These are phyloP conservation scores for Dimargaris xerosporica DNA, from an alignment of 192 early-diverging fungal species.

Conservation along the genomic window DNA sequence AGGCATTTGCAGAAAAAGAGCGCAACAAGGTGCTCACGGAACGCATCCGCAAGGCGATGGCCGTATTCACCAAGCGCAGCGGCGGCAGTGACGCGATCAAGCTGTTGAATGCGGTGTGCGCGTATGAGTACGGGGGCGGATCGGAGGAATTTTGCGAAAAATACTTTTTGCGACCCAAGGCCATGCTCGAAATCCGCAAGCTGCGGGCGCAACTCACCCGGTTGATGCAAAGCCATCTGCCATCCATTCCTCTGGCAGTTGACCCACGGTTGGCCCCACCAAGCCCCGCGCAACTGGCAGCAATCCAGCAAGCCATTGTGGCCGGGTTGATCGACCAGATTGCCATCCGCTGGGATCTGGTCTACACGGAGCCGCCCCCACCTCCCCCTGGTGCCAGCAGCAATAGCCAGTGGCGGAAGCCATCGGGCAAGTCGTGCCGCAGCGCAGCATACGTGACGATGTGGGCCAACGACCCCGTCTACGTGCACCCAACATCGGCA, in stretches of 20 bases:
- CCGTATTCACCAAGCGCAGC: slow-evolving; percentile 32
- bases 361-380: slow-evolving; percentile 19
- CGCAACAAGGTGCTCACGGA: slow-evolving; percentile 34
- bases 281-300: slow-evolving; percentile 43
- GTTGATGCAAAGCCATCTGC: slow-evolving; percentile 46
- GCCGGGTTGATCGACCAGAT: slow-evolving; percentile 85
- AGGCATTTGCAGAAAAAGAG: slow-evolving; percentile 42
- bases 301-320: slow-evolving; percentile 74
- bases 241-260: slow-evolving; percentile 36
- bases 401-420: slow-evolving; percentile 28
- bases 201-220: slow-evolving; percentile 59
- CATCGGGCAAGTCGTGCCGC: slow-evolving; percentile 18
- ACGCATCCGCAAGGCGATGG: slow-evolving; percentile 58
- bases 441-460: slow-evolving; percentile 45
- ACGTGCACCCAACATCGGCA: slow-evolving; percentile 54
- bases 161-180: slow-evolving; percentile 76
- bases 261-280: slow-evolving; percentile 55
- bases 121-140: slow-evolving; percentile 58
- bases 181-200: slow-evolving; percentile 66
- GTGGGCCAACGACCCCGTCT: slow-evolving; percentile 61
- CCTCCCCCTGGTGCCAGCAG: slow-evolving; percentile 27
- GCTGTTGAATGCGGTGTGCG: slow-evolving; percentile 76
- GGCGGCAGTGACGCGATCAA: slow-evolving; percentile 77
- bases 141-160: slow-evolving; percentile 53
- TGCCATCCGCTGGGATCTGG: slow-evolving; percentile 72